These are phyloP conservation scores for Podospora pseudocomata DNA, from an alignment of 495 filamentous ascomycete genomes.

Conservation along the genomic window DNA sequence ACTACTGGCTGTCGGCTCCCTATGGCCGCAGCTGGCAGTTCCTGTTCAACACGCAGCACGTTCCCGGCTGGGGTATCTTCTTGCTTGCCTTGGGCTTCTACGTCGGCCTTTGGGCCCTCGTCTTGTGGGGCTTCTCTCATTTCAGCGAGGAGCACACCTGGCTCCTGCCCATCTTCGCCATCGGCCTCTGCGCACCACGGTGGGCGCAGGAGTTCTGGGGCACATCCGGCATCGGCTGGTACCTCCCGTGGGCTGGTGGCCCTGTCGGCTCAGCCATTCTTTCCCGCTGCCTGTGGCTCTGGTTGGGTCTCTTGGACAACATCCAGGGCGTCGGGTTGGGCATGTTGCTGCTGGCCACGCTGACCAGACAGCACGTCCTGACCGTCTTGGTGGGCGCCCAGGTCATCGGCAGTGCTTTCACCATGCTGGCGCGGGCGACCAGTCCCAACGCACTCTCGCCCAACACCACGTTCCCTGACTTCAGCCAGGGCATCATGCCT, in stretches of 20 bases:
- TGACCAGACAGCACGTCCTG: constrained; percentile 58
- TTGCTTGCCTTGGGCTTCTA: constrained; percentile 58
- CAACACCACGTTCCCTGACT: constrained; percentile 61
- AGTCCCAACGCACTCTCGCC: constrained; percentile 59
- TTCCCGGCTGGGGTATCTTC: constrained; percentile 50
- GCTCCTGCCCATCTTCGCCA: constrained; percentile 64
- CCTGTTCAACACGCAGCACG: constrained; percentile 53
- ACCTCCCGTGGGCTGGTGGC: constrained; percentile 56
- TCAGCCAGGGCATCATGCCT: constrained; percentile 42
- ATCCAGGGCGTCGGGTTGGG: constrained; percentile 61
- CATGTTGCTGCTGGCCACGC: constrained; percentile 60
- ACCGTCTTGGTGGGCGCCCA: constrained; percentile 55
- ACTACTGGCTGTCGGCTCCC: constrained; percentile 60
- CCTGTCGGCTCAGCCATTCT: constrained; percentile 50
- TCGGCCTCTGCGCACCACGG: constrained; percentile 59
- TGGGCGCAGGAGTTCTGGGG: constrained; percentile 68
- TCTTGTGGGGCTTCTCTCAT: constrained; percentile 47
- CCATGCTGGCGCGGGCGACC: constrained; percentile 55
- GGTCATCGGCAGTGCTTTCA: constrained; percentile 52
- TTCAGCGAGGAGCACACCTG: constrained; percentile 56
- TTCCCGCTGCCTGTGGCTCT: constrained; percentile 59
- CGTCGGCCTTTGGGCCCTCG: constrained; percentile 51
- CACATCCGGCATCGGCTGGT: constrained; percentile 53
- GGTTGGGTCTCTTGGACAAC: constrained; percentile 61
- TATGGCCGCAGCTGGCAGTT: constrained; percentile 63